A percentile compares a stretch with the other conserved stretches of the same genome.
phyloP scores from a whole-genome alignment of 73 alveolate genomes.

The Tetrahymena thermophila region DNA sequence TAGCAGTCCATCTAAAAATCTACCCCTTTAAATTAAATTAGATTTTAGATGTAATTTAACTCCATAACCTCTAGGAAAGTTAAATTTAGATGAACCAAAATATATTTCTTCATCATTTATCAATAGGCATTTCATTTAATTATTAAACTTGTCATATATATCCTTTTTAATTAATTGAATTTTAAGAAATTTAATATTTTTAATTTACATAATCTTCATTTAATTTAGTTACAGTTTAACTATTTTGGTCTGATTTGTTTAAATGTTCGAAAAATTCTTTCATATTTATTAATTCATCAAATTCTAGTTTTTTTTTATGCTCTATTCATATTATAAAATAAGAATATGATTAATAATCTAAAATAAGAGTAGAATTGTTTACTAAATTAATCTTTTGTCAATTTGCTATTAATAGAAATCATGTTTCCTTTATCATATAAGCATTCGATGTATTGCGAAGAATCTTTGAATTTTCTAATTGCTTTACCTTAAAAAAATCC shows the following conservation, averaged over 20 bases:
- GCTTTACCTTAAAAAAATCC: not conserved
- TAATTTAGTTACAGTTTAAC: not conserved
- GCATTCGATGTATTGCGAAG: not conserved
- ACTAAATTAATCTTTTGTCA: not conserved
- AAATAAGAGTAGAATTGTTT: not conserved
- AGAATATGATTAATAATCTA: not conserved
- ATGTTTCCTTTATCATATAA: not conserved
- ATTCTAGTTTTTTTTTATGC: not conserved
- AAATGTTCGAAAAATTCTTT: not conserved
- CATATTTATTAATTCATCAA: not conserved
- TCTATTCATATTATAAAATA: not conserved
- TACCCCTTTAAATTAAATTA: not conserved
- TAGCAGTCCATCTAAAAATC: not conserved
- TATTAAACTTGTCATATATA: not conserved
- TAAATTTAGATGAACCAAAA: not conserved
- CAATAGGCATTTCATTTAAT: not conserved
- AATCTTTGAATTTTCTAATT: not conserved
- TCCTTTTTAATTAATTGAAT: not conserved
- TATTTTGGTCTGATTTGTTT: not conserved
- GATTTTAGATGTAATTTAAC: not conserved
- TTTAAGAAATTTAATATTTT: not conserved
- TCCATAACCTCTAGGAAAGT: not conserved
- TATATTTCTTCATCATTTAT: not conserved
- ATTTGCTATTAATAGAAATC: not conserved
- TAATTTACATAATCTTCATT: not conserved